phyloP scores from a whole-genome alignment of 495 filamentous ascomycete genomes.

The Lophiotrema nucula region DNA sequence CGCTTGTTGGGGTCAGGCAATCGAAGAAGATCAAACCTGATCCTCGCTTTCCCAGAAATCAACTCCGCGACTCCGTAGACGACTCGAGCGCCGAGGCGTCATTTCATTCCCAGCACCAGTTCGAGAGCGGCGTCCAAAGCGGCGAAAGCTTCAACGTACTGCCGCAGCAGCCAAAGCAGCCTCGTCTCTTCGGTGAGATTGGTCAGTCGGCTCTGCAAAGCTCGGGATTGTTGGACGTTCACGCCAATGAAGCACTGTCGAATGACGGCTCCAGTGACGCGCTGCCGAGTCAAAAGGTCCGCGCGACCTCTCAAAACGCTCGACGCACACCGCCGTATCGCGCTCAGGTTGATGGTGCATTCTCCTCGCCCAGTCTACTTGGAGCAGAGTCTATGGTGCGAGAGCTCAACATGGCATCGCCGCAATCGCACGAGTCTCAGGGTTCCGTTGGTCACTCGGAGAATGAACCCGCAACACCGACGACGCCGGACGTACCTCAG shows the following conservation, averaged over 20 bases:
- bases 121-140: constrained; percentile 26
- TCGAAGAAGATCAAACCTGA: constrained; percentile 41
- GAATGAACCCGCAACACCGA: constrained; percentile 38
- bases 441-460: constrained; percentile 31
- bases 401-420: constrained; percentile 66
- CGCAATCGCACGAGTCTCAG: constrained; percentile 27
- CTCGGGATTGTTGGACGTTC: constrained; percentile 50
- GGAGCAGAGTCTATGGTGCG: constrained; percentile 67
- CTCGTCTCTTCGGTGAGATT: constrained; percentile 79
- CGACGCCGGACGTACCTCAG: constrained; percentile 37
- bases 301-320: neutral
- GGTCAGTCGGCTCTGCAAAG: constrained; percentile 67
- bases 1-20: constrained; percentile 33
- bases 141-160: constrained; percentile 34
- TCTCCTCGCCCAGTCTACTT: constrained; percentile 53
- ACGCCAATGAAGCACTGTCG: constrained; percentile 35
- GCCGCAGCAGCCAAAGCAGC: constrained; percentile 5
- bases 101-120: constrained; percentile 14
- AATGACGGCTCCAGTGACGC: constrained; percentile 9
- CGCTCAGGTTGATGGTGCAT: constrained; percentile 9
- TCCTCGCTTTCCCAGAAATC: constrained; percentile 32
- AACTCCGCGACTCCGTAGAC: constrained; percentile 32
- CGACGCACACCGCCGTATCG: neutral
- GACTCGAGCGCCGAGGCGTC: constrained; percentile 40
- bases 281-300: neutral